Evolutionary conservation across 257 asterid species (phyloP).

Genomic region (Catharanthus roseus): DNA sequence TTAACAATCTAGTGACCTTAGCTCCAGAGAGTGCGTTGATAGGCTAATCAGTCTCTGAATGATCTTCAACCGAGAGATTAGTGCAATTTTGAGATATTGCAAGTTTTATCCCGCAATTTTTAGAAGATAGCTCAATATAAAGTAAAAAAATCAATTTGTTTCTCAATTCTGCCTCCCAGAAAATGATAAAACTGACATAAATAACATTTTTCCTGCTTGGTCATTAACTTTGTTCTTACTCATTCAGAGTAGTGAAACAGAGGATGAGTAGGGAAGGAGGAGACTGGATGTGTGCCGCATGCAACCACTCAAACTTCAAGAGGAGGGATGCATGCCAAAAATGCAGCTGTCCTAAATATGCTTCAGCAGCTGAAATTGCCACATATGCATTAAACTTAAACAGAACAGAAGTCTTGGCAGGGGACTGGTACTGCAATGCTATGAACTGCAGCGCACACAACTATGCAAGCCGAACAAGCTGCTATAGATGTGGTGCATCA

Average conservation of each 20-base stretch:
- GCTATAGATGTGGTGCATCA: constrained; percentile 55
- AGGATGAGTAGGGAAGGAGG: constrained; percentile 72
- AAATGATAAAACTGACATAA: neutral
- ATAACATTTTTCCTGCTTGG: neutral
- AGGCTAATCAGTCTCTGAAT: neutral
- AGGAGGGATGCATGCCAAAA: constrained; percentile 69
- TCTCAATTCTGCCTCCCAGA: neutral
- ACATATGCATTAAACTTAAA: constrained; percentile 36
- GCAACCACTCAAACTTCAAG: constrained; percentile 73
- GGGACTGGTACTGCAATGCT: constrained; percentile 75
- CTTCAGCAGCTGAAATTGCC: constrained; percentile 39
- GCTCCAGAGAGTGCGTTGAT: neutral
- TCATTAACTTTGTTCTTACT: neutral
- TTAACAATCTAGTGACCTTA: neutral
- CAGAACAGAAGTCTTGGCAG: constrained; percentile 49
- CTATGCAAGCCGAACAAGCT: constrained; percentile 71
- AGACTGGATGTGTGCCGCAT: constrained; percentile 86
- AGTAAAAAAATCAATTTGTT: neutral
- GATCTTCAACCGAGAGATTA: neutral
- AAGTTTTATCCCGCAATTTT: neutral
- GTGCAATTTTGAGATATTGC: neutral
- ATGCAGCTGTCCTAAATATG: constrained; percentile 71
- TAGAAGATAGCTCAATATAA: neutral
- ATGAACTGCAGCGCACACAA: constrained; percentile 75
- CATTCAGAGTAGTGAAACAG: constrained; percentile 9